Evolutionary conservation across 495 filamentous ascomycete genomes (phyloP).

Genomic region (Tuber borchii): DNA sequence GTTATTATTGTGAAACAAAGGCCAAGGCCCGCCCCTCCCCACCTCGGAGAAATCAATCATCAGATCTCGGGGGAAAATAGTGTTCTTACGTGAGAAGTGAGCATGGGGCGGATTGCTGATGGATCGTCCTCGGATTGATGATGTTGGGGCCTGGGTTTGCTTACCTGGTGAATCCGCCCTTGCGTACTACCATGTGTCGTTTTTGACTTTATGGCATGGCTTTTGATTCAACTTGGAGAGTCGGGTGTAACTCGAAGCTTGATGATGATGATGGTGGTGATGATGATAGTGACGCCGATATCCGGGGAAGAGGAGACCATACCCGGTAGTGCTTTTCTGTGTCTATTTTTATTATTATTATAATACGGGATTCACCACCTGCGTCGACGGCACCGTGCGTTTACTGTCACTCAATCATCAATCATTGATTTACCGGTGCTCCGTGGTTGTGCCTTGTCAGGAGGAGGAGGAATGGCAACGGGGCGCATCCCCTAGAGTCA

Average conservation of each 20-base stretch:
- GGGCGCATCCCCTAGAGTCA: not conserved
- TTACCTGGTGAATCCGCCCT: not conserved
- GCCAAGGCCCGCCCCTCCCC: not conserved
- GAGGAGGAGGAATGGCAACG: not conserved
- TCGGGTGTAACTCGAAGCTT: not conserved
- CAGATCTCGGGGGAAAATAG: not conserved
- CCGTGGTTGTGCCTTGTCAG: not conserved
- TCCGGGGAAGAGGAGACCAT: not conserved
- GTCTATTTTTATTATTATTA: not conserved
- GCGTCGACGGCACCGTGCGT: not conserved
- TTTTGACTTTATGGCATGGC: not conserved
- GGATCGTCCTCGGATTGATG: not conserved
- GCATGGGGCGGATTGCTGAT: not conserved
- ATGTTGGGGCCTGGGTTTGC: not conserved
- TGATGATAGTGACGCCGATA: not conserved
- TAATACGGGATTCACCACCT: not conserved
- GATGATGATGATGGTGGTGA: not conserved
- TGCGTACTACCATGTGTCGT: not conserved
- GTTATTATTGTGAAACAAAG: not conserved
- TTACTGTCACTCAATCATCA: not conserved
- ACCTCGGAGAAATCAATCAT: conserved; percentile 1
- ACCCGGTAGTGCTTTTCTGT: not conserved
- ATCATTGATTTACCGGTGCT: not conserved
- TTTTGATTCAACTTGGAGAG: not conserved
- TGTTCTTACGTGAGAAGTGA: conserved; percentile 5